Evolutionary conservation across 1,284 basidiomycete genomes (phyloP).

Genomic region (Pseudozyma thailandica): DNA sequence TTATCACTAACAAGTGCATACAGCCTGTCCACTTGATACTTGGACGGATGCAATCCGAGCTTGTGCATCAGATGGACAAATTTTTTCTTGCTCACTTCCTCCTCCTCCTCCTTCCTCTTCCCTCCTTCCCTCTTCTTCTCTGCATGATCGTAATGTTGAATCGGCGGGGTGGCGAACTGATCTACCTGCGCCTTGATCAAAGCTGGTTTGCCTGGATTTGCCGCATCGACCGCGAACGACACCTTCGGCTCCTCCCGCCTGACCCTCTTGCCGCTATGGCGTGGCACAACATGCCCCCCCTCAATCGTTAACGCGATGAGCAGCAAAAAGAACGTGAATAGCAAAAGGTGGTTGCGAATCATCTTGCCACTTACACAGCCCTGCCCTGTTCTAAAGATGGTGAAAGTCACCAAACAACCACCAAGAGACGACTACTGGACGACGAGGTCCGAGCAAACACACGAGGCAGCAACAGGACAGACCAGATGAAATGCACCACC

Average conservation of each 20-base stretch:
- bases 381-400: no score
- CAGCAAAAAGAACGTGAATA: no score
- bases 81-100: constrained; percentile 2
- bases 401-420: no score
- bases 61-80: constrained; percentile 16
- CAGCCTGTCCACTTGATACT: constrained; percentile 6
- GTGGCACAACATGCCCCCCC: no score
- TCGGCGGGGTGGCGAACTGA: constrained; percentile 20
- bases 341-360: no score
- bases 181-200: constrained; percentile 16
- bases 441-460: no score
- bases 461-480: no score
- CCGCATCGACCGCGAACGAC: constrained; percentile 1
- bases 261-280: constrained; percentile 2
- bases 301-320: no score
- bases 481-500: no score
- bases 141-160: background rate
- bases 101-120: constrained; percentile 1
- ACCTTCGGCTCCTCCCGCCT: background rate
- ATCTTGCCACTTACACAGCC: no score
- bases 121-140: background rate
- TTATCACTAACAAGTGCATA: background rate
- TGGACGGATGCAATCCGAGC: constrained; percentile 9
- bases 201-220: background rate
- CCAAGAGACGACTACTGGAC: no score